Evolutionary conservation across 1,284 basidiomycete species (phyloP).

Genomic region (Boletus sp.): DNA sequence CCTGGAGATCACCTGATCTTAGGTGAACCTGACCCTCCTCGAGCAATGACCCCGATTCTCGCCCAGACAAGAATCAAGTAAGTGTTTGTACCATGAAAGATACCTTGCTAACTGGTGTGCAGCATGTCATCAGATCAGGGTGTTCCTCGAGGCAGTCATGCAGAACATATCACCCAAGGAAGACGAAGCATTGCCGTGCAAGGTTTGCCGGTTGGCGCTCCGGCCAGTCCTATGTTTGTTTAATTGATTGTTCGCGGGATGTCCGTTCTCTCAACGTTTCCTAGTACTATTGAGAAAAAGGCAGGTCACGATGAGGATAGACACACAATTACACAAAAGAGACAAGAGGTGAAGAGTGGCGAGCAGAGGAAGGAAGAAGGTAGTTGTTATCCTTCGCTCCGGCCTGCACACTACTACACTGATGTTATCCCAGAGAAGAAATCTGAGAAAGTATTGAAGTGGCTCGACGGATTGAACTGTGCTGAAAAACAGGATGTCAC

Average conservation of each 20-base stretch:
- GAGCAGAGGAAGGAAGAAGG: neutral
- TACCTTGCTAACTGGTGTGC: neutral
- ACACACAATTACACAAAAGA: neutral
- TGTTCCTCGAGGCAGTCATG: neutral
- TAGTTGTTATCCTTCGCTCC: neutral
- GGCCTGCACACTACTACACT: neutral
- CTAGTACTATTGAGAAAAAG: neutral
- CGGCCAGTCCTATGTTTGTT: no score
- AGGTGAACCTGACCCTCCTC: neutral
- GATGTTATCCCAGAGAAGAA: neutral
- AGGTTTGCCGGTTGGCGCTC: no score
- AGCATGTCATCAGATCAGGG: neutral
- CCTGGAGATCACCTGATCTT: neutral
- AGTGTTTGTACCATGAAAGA: no score
- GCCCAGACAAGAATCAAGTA: neutral
- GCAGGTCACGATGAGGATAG: no score
- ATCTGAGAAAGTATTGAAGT: neutral
- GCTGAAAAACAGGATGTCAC: conserved; percentile 9
- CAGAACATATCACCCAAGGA: neutral
- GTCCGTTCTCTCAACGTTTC: no score
- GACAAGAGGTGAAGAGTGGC: neutral
- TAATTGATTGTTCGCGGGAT: no score
- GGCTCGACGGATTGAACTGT: conserved; percentile 9
- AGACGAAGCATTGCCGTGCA: no score
- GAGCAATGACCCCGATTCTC: neutral